phyloP scores from a whole-genome alignment of 1,139 yeast species.

The Yamadazyma epiphylla region DNA sequence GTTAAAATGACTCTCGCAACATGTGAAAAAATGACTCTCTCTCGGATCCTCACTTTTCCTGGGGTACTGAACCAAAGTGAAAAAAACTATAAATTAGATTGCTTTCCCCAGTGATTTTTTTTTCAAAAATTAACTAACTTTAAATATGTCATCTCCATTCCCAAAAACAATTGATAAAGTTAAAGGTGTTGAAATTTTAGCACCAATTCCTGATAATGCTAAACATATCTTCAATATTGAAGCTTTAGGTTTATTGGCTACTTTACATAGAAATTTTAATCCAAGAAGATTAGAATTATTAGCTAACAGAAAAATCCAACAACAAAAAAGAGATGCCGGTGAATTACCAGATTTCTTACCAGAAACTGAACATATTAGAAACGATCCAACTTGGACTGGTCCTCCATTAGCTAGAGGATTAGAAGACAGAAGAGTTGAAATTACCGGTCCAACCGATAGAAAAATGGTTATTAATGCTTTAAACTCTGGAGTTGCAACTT shows the following conservation, averaged over 20 bases:
- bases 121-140: background rate
- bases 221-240: constrained; percentile 63
- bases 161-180: constrained; percentile 50
- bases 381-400: constrained; percentile 76
- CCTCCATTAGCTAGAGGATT: constrained; percentile 74
- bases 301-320: constrained; percentile 56
- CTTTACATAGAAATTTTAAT: constrained; percentile 70
- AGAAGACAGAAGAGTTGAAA: constrained; percentile 75
- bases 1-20: constrained; percentile 1
- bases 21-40: constrained; percentile 2
- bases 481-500: constrained; percentile 83
- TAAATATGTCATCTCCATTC: constrained; percentile 46
- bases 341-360: constrained; percentile 70
- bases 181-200: constrained; percentile 64
- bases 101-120: constrained; percentile 14
- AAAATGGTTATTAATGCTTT: constrained; percentile 94
- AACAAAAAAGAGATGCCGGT: constrained; percentile 62
- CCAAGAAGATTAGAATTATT: constrained; percentile 57
- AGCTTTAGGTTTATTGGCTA: constrained; percentile 69
- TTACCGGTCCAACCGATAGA: constrained; percentile 88
- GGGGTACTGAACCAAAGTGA: constrained; percentile 9
- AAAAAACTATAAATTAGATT: constrained; percentile 16
- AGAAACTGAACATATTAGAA: constrained; percentile 66
- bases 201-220: constrained; percentile 57
- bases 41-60: constrained; percentile 5